Evolutionary conservation across 371 early-diverging fungal genomes (phyloP), one percentile per base, ranked within the genome.

Genomic region (Saksenaea oblongispora): DNA sequence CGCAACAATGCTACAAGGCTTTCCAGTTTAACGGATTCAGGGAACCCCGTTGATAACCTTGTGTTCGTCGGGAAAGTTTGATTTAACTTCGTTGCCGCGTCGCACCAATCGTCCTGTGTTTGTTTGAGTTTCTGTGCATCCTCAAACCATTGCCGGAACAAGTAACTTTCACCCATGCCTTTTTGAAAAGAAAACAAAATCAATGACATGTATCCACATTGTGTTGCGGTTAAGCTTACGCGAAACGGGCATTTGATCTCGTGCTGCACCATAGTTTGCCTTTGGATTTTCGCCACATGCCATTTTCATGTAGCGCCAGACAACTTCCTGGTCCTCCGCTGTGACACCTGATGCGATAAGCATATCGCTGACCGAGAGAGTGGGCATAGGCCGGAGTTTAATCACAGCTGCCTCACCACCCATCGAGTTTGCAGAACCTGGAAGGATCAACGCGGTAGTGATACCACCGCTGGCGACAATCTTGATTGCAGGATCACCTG

Each of bases 211-310:
- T 31, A 22, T 24, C 35, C 14, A n/a, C n/a, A 24, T 35, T 36
- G 54, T 34, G 26, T n/a, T 28, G 10, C 47, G 26, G 11, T n/a
- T n/a, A n/a, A n/a, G 53, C 66, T 71, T 79, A 78, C 82, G 75
- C 37, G 82, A 76, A 58, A 63, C 59, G 17, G 80, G 80, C 77
- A 79, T 76, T 41, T 61, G 37, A 7, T 64, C 59, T 4, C 63
- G 44, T 15, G 56, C 61, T 17, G 41, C 54, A 15, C 85, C 85
- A 51, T 84, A 87, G 57, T 59, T 66, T 0, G 66, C 22, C 69
- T 93, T 93, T 22, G 91, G 88, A 71, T 93, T 94, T 71, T 94
- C 94, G 18, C 94, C 94, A 66, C 91, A 92, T 3, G 94, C 92
- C 90, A 92, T 91, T 74, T 94, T 94, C 90, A 92, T 89, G 70